phyloP scores from a whole-genome alignment of 139 green algal species.

The Chlorella sp. region DNA sequence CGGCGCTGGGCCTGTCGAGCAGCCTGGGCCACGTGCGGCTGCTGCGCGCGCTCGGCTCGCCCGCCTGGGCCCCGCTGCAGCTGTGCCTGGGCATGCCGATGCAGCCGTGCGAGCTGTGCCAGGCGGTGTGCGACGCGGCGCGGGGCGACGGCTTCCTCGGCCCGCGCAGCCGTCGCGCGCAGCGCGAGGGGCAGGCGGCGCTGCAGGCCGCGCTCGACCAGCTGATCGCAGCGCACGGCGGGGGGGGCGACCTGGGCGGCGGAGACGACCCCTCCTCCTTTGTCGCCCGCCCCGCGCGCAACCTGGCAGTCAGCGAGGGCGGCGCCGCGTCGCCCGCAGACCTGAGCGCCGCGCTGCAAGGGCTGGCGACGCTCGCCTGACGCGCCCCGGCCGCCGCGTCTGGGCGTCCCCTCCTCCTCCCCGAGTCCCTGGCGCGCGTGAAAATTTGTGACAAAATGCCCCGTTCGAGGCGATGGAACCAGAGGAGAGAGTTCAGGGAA shows the following conservation, averaged over 20 bases:
- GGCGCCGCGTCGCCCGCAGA: conserved; percentile 39
- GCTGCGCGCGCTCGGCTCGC: conserved; percentile 7
- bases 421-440: too few relatives aligned
- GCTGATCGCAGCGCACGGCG: conserved; percentile 51
- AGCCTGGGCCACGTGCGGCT: conserved; percentile 54
- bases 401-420: too few relatives aligned
- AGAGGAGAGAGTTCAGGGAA: too few relatives aligned
- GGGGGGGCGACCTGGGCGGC: not conserved
- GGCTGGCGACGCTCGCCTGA: conserved; percentile 14
- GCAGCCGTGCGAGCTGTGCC: conserved; percentile 66
- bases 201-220: conserved; percentile 50
- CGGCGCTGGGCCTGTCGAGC: conserved; percentile 47
- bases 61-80: conserved; percentile 71
- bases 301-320: conserved; percentile 69
- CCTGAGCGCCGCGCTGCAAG: conserved; percentile 51
- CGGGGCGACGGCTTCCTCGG: conserved; percentile 52
- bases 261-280: conserved; percentile 30
- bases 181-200: conserved; percentile 45
- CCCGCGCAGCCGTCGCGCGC: conserved; percentile 3
- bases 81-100: conserved; percentile 79
- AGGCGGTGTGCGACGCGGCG: conserved; percentile 63
- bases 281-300: conserved; percentile 53
- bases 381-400: too few relatives aligned
- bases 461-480: too few relatives aligned
- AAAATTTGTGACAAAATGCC: too few relatives aligned